Evolutionary conservation across 1,139 yeast genomes (phyloP).

Genomic region (Candida labiduridarum): DNA sequence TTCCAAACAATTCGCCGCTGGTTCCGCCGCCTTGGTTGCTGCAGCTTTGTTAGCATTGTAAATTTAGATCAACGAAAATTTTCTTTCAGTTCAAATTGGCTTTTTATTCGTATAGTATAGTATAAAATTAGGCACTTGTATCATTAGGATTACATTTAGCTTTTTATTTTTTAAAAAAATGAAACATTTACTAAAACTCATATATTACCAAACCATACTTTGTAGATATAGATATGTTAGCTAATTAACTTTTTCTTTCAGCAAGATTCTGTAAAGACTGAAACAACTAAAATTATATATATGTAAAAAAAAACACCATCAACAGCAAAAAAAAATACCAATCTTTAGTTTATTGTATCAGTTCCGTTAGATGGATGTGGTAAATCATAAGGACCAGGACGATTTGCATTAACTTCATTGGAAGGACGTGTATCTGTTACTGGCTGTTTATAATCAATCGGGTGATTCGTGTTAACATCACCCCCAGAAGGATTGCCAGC

Average conservation of each 20-base stretch:
- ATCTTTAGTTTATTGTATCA: not conserved
- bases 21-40: conserved; percentile 54
- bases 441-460: not conserved
- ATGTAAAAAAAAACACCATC: not conserved
- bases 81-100: not conserved
- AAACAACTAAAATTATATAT: not conserved
- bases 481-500: conserved; percentile 1
- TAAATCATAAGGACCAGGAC: not conserved
- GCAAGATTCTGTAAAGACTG: not conserved
- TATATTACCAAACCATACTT: not conserved
- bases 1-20: conserved; percentile 41
- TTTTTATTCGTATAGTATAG: not conserved
- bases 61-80: conserved; percentile 15
- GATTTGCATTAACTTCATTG: not conserved
- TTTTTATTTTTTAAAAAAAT: not conserved
- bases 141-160: not conserved
- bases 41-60: conserved; percentile 57
- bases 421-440: not conserved
- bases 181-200: not conserved
- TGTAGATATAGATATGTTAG: not conserved
- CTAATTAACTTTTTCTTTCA: not conserved
- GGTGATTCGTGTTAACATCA: not conserved
- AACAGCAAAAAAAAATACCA: not conserved
- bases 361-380: not conserved
- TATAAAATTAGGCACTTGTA: too few relatives aligned